Evolutionary conservation across 768 basidiomycete genomes (phyloP), one percentile per base, ranked within the genome.

Genomic region (Filobasidium wieringae): DNA sequence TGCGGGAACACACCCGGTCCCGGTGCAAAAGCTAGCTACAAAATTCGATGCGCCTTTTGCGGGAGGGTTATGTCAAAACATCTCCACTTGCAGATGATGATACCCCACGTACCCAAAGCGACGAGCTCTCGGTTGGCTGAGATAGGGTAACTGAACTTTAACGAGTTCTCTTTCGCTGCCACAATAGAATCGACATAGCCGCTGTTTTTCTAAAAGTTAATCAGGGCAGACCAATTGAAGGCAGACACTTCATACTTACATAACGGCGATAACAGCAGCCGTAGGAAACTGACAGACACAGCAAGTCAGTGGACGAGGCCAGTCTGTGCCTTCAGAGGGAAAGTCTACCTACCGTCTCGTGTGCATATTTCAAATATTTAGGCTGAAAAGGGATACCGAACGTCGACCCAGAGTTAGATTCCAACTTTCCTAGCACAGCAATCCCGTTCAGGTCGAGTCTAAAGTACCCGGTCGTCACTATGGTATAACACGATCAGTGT

Each of bases 141-240:
- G 62, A 97, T 86, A 0, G 86, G 80, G 70, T 96, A 85, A 2
- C 88, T 86, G 67, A 85, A 96, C 12, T 84, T 83, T 3, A 82
- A 80, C 0, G 83, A 82, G 59, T 87, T 92, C 71, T 96, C 91
- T 67, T 97, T 95, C 2, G 93, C 93, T 0, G 91, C 87, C 2
- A 91, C 89, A 61, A 95, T 90, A 60, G 86, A 88, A 71, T 99
- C 93, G 60, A 99, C 77, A 71, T 92, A 95, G 0, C 95, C 95
- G 22, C 89, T 80, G 39, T 93, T 27, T 19, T 33, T 34, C 30
- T 29, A 15, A 29, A 34, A 22, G 22, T 2, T 24, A 8, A n/a
- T 9, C 14, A 12, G 14, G 52, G 4, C 24, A 39, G 27, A 36
- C 26, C 2, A 34, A 7, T 26, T 30, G 12, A n/a, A n/a, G n/a